Evolutionary conservation across 768 basidiomycete genomes (phyloP).

Genomic region (Boletus speciosus): DNA sequence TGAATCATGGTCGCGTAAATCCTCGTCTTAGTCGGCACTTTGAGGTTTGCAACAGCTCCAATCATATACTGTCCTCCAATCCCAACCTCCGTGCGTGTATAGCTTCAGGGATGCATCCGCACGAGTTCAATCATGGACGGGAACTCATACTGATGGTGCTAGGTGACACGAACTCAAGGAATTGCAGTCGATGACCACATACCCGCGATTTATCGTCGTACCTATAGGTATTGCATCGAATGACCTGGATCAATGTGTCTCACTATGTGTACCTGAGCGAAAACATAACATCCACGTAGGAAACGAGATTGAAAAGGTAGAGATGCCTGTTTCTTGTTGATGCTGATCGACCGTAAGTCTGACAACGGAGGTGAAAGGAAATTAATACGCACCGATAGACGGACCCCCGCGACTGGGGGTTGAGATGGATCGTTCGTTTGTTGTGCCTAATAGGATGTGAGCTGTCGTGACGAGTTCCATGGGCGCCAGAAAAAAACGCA

Average conservation of each 20-base stretch:
- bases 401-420: background rate
- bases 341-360: background rate
- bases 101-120: background rate
- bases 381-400: background rate
- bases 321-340: background rate
- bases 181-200: too few species aligned
- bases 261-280: background rate
- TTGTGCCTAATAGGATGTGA: too few species aligned
- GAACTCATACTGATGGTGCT: background rate
- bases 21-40: too few species aligned
- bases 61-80: background rate
- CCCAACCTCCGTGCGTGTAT: background rate
- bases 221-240: background rate
- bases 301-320: background rate
- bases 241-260: background rate
- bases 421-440: too few species aligned
- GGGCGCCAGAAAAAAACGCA: too few species aligned
- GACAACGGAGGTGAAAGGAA: accelerated
- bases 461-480: too few species aligned
- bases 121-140: background rate
- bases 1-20: too few species aligned
- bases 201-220: too few species aligned
- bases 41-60: too few species aligned
- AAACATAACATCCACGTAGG: background rate
- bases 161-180: too few species aligned